A percentile compares a stretch with the other conserved stretches of the same genome.
phyloP scores from a whole-genome alignment of 2,329 filamentous ascomycete genomes.

The Clonostachys byssicola region DNA sequence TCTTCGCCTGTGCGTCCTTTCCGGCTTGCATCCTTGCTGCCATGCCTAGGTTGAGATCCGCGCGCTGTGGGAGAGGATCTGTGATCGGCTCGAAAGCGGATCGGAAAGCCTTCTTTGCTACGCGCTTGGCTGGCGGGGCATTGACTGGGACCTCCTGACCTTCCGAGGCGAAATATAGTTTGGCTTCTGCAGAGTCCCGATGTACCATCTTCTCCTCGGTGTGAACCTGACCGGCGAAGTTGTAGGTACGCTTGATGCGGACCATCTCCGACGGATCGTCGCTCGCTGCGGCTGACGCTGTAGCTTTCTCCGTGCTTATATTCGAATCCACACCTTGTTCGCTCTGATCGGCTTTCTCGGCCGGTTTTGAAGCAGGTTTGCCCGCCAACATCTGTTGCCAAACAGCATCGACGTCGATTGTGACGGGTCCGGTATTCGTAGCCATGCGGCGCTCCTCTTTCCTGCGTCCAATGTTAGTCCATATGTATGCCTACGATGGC shows the following conservation, averaged over 20 bases:
- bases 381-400: conserved; percentile 63
- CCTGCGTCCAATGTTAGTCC: conserved; percentile 21
- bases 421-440: conserved; percentile 53
- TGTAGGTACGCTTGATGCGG: conserved; percentile 67
- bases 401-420: conserved; percentile 66
- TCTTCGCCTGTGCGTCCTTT: conserved; percentile 51
- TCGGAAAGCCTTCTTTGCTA: conserved; percentile 49
- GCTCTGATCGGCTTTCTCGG: neutral
- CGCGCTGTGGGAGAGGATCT: conserved; percentile 36
- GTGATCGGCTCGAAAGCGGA: conserved; percentile 58
- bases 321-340: conserved; percentile 2
- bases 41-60: conserved; percentile 56
- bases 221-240: conserved; percentile 69
- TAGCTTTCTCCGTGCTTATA: conserved; percentile 1
- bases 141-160: conserved; percentile 19
- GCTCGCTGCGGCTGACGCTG: neutral
- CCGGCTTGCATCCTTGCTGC: conserved; percentile 40
- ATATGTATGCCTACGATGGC: neutral
- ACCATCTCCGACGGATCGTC: conserved; percentile 38
- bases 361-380: conserved; percentile 4
- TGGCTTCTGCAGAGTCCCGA: conserved; percentile 61
- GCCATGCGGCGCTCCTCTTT: conserved; percentile 53
- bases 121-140: conserved; percentile 8
- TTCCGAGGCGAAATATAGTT: conserved; percentile 54
- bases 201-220: conserved; percentile 68